Evolutionary conservation across 306 rosid genomes (phyloP).

Genomic region (Cicer pinnatifidum): DNA sequence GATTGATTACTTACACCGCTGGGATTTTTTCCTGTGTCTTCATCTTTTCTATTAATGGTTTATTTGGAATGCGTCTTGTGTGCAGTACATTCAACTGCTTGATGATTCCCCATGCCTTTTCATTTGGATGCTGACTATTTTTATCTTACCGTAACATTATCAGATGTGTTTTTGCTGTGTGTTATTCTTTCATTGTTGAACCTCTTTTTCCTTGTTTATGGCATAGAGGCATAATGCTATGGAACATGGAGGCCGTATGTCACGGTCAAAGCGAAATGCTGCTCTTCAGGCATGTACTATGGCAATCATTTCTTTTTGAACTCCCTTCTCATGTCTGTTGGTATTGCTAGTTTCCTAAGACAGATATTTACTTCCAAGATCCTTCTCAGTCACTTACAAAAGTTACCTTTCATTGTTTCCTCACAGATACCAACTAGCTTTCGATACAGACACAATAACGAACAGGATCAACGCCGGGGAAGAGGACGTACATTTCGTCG

Average conservation of each 20-base stretch:
- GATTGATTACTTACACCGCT: conserved; percentile 45
- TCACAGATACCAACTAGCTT: conserved; percentile 92
- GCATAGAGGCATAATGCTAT: conserved; percentile 79
- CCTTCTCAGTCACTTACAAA: conserved; percentile 9
- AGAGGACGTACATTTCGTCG: conserved; percentile 68
- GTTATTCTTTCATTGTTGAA: conserved; percentile 43
- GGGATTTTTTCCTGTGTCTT: conserved; percentile 18
- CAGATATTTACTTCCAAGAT: conserved; percentile 16
- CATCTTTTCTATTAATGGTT: background rate
- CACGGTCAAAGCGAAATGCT: conserved; percentile 93
- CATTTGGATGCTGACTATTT: conserved; percentile 33
- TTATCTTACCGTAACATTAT: conserved; percentile 23
- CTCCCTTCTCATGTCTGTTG: conserved; percentile 3
- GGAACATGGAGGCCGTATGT: conserved; percentile 96
- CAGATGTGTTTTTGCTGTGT: conserved; percentile 2
- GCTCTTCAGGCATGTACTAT: conserved; percentile 81
- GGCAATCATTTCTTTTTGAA: conserved; percentile 17
- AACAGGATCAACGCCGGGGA: conserved; percentile 77
- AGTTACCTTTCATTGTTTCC: conserved; percentile 21
- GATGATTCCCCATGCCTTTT: conserved; percentile 26
- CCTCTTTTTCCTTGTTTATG: conserved; percentile 41
- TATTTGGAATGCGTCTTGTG: conserved; percentile 6
- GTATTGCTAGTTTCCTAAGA: conserved; percentile 26
- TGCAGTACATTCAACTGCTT: conserved; percentile 27
- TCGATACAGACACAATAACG: conserved; percentile 64